phyloP scores from a whole-genome alignment of 805 yeast genomes.

The Kodamaea leandrae region DNA sequence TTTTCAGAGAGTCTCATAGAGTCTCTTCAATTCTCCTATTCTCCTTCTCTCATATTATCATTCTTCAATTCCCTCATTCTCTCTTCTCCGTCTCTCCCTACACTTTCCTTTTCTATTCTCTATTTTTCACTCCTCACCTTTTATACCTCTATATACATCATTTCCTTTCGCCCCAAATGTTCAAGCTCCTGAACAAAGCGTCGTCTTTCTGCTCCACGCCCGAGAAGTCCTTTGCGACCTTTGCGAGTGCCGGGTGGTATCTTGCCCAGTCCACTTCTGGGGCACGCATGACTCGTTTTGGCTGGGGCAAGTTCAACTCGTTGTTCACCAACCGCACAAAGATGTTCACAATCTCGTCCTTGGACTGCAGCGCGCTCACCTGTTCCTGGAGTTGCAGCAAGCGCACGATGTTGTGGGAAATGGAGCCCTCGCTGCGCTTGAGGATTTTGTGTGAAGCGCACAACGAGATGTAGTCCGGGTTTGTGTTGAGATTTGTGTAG shows the following conservation, averaged over 20 bases:
- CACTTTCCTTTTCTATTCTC: too few species aligned
- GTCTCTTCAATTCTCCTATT: too few species aligned
- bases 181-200: slow-evolving; percentile 23
- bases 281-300: slow-evolving; percentile 28
- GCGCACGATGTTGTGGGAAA: slow-evolving; percentile 29
- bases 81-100: too few species aligned
- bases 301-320: slow-evolving; percentile 34
- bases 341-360: slow-evolving; percentile 29
- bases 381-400: slow-evolving; percentile 29
- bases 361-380: slow-evolving; percentile 14
- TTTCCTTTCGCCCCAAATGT: slow-evolving; percentile 14
- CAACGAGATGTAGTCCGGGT: slow-evolving; percentile 38
- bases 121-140: too few species aligned
- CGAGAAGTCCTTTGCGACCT: slow-evolving; percentile 21
- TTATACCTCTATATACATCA: too few species aligned
- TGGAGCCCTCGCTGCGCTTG: slow-evolving; percentile 19
- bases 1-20: too few species aligned
- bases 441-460: slow-evolving; percentile 32
- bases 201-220: slow-evolving; percentile 7
- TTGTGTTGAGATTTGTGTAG: slow-evolving; percentile 18
- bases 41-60: too few species aligned
- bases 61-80: too few species aligned
- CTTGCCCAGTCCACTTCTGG: slow-evolving; percentile 39
- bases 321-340: slow-evolving; percentile 33
- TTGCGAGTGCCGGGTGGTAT: slow-evolving; percentile 30